Evolutionary conservation across 345 rosid species (phyloP), one percentile per base, ranked within the genome.

Genomic region (Lepidium sativum): DNA sequence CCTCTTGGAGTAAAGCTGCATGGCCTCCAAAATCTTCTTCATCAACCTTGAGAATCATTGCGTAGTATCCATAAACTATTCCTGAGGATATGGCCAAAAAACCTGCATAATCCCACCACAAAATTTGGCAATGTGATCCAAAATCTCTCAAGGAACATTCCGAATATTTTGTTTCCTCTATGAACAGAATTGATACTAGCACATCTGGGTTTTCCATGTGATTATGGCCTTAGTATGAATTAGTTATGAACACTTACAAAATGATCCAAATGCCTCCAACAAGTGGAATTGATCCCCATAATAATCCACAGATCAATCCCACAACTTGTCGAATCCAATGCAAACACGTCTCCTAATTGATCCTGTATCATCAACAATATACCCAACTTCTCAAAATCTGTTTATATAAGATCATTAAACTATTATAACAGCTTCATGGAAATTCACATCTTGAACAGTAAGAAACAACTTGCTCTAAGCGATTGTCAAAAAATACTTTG

Each of bases 21-120:
- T 94, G 99, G 50, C 99, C 97, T 7, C 99, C 99, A 57, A 79
- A 88, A 20, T 90, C 96, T 77, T 90, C 97, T 80, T 94, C 99
- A 33, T 88, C 97, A 16, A 94, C 54, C 85, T 88, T 90, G 60
- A 90, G 78, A 62, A 90, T 75, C 87, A 90, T 69, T 4, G 86
- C 86, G 50, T 94, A 94, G 77, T 88, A 90, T 8, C 90, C 85
- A 41, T 94, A 90, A 41, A 94, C 53, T 1, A 94, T 82, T 57
- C 82, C 95, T 2, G 99, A 79, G 13, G 97, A 86, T 63, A 90
- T 57, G 40, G 70, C 71, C 65, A 90, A 77, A 77, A 79, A 86
- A 94, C 21, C 99, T 90, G 83, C 60, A 69, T 67, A 55, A 11
- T 7, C 53, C 52, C 15, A 33, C 32, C 47, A 43, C 44, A 65